Conservation (phyloP, 768 basidiomycete species). For the Termitomyces sp. region DNA sequence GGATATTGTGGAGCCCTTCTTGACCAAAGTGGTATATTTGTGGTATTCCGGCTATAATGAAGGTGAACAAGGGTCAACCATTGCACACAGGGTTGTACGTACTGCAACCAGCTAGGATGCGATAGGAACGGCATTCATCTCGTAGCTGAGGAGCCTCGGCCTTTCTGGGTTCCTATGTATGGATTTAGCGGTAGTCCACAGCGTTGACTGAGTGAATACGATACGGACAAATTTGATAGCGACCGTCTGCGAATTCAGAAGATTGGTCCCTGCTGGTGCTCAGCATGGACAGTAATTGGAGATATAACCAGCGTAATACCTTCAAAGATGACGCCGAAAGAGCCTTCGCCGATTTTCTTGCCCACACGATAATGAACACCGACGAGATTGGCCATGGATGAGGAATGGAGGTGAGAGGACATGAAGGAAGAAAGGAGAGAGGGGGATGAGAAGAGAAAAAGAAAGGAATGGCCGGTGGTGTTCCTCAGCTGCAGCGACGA, state of each 20-base stretch:
- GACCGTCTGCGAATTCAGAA: conserved; percentile 97
- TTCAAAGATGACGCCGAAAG: conserved; percentile 95
- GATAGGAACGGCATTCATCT: conserved; percentile 97
- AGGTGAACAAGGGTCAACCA: conserved; percentile 16
- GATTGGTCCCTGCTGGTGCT: conserved; percentile 73
- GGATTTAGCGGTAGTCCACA: conserved; percentile 11
- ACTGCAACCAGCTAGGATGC: conserved; percentile 89
- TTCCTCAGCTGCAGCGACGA: conserved; percentile 22
- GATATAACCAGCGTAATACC: conserved; percentile 36
- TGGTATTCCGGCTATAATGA: conserved; percentile 80
- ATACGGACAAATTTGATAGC: conserved; percentile 98
- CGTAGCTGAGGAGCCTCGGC: conserved; percentile 97
- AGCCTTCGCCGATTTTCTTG: conserved; percentile 99
- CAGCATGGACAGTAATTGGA: not conserved
- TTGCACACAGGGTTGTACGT: conserved; percentile 32
- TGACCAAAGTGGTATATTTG: conserved; percentile 99
- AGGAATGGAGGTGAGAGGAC: conserved; percentile 57
- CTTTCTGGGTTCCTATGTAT: conserved; percentile 76
- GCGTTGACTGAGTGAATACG: conserved; percentile 31
- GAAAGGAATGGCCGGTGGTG: conserved; percentile 24
- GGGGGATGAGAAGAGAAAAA: conserved; percentile 23
- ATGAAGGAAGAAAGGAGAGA: conserved; percentile 30
- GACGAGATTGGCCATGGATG: conserved; percentile 74
- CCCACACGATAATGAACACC: conserved; percentile 98
- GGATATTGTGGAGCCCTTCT: conserved; percentile 96